A percentile compares a stretch with the other conserved stretches of the same genome.
phyloP scores from a whole-genome alignment of 73 alveolate genomes.

The Stentor coeruleus region DNA sequence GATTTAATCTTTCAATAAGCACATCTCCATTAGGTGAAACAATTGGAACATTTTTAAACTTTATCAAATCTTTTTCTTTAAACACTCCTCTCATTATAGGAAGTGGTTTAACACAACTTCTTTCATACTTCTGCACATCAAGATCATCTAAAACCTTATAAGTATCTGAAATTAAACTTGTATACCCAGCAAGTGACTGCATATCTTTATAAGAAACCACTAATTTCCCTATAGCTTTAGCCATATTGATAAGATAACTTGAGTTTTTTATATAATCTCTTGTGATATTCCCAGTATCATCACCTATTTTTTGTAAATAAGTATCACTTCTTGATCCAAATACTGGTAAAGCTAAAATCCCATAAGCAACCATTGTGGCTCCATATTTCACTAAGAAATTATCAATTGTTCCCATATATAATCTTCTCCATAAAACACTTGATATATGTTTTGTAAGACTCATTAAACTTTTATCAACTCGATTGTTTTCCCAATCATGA shows the following conservation, averaged over 20 bases:
- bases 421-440: conserved; percentile 31
- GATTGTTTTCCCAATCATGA: conserved; percentile 63
- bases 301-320: conserved; percentile 40
- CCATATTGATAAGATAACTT: conserved; percentile 77
- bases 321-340: conserved; percentile 67
- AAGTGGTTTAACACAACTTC: background rate
- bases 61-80: conserved; percentile 31
- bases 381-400: conserved; percentile 89
- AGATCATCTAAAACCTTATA: conserved; percentile 76
- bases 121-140: conserved; percentile 51
- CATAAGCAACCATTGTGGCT: conserved; percentile 85
- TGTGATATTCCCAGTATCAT: conserved; percentile 27
- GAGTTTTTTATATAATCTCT: conserved; percentile 80
- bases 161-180: conserved; percentile 74
- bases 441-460: background rate
- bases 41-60: conserved; percentile 77
- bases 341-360: conserved; percentile 90
- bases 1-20: conserved; percentile 59
- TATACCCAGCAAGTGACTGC: conserved; percentile 86
- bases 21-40: conserved; percentile 87
- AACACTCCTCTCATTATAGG: background rate
- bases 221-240: conserved; percentile 92
- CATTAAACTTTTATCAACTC: conserved; percentile 44
- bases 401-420: conserved; percentile 84
- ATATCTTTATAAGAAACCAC: conserved; percentile 89